Evolutionary conservation across 306 rosid species (phyloP), one percentile per base, ranked within the genome.

Genomic region (Acmispon strigosus): DNA sequence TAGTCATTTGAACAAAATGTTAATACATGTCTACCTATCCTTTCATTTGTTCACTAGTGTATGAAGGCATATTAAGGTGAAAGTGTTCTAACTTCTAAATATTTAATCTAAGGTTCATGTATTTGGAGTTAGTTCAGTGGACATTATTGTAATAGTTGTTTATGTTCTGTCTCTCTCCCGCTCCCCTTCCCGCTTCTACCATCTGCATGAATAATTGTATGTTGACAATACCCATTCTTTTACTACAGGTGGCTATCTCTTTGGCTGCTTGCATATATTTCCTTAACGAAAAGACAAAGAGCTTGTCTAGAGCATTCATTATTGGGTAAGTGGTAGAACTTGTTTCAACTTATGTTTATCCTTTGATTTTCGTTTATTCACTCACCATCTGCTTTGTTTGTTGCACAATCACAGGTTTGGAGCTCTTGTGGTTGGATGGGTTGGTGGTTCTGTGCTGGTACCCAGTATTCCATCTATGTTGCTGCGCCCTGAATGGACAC

Each of bases 181-280:
- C 4, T 27, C 44, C 49, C 5, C 39, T 52, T 22, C 18, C 60
- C 36, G 17, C 32, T 55, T 10, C 62, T 6, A 4, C 29, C 8
- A 3, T 42, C 13, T 51, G 42, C 37, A 27, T 22, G n/a, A 59
- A 56, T 48, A 15, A 16, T 69, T 43, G 42, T 37, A 34, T 58
- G 16, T 59, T 78, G 17, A 79, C 39, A 20, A 2, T 51, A 54
- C 47, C 45, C 9, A n/a, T 29, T 73, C 59, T 56, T 14, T 71
- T 72, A 57, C 50, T 55, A 74, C 86, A 89, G 99, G 99, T 94
- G 39, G 99, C 99, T 54, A 82, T 94, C 63, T 91, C 97, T 73
- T 73, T 91, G 86, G 97, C 92, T 44, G 97, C 99, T 62, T 90
- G 96, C 91, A 84, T 94, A 87, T 91, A 94, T 78, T 94, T 94